Evolutionary conservation across 1,139 yeast genomes (phyloP), one percentile per base, ranked within the genome.

Genomic region (Pichia sp.): DNA sequence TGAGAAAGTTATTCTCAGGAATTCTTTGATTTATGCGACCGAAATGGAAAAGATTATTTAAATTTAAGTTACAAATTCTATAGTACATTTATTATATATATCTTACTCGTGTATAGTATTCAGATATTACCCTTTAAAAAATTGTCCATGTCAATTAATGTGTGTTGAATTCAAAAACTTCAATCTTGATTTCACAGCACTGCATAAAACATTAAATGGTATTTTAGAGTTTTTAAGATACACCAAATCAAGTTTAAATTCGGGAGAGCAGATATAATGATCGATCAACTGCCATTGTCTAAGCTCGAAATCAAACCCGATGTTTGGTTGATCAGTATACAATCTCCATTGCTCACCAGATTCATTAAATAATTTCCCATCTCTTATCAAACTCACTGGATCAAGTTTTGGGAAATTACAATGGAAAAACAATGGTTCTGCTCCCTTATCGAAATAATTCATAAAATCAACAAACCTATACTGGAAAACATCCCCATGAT

Each of bases 31-130:
- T 47, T 86, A 84, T 59, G 95, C 95, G 25, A 81, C 78, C 48
- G 91, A 85, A 64, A 81, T 86, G 56, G 96, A 86, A 63, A 82
- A 91, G 32, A 86, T 86, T 58, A 78, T 86, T 40, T 85, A 69
- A 54, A 31, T 31, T 14, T 26, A 22, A 22, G 7, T 22, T 6
- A 22, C 10, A 7, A 22, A 7, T 22, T 22, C 24, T 7, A 22
- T 22, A 6, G 30, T 41, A 32, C 32, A 25, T 28, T 25, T 37
- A 28, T 18, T 12, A 32, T 28, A 31, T 34, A 28, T 12, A 15
- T 31, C 15, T 14, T 31, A 22, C 19, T 20, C 23, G 6, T 20
- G 9, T 17, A 18, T 17, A 6, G 21, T 21, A 39, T 23, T 23
- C 18, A 6, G 15, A 4, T 14, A 14, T 5, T 26, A 14, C 7